A percentile compares a stretch with the other conserved stretches of the same genome.
phyloP scores from a whole-genome alignment of 1,139 yeast species.

The Wickerhamiella infanticola region DNA sequence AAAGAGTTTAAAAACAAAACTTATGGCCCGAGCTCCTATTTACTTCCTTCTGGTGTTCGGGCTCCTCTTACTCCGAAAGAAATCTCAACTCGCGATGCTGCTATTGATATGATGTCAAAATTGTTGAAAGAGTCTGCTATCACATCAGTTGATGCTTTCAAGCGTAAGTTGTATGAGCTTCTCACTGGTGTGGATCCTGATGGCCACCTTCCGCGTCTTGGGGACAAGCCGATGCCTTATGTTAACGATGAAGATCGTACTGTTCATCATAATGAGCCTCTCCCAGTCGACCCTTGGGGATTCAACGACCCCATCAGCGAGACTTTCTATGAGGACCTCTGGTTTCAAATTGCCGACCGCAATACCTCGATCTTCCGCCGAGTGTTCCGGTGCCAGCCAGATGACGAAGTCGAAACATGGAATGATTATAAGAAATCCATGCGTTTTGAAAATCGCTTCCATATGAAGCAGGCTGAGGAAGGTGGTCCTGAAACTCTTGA shows the following conservation, averaged over 20 bases:
- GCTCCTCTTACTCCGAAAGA: not conserved
- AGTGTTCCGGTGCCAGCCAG: constrained; percentile 92
- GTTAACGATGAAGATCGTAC: constrained; percentile 14
- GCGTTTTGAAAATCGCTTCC: constrained; percentile 23
- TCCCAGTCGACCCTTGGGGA: constrained; percentile 67
- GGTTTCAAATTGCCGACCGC: constrained; percentile 72
- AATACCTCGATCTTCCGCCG: constrained; percentile 70
- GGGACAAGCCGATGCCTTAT: constrained; percentile 7
- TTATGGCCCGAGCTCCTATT: not conserved
- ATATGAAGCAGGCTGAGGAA: constrained; percentile 15
- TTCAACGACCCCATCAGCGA: constrained; percentile 76
- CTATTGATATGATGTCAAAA: constrained; percentile 4
- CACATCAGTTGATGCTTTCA: constrained; percentile 9
- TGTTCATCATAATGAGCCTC: constrained; percentile 12
- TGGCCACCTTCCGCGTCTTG: constrained; percentile 9
- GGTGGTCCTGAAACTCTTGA: constrained; percentile 12
- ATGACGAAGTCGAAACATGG: constrained; percentile 79
- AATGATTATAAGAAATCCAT: constrained; percentile 62
- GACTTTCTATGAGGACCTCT: constrained; percentile 70
- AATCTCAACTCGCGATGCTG: not conserved
- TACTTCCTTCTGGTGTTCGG: not conserved
- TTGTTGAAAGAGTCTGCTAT: constrained; percentile 10
- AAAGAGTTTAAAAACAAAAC: constrained; percentile 22
- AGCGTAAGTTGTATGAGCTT: constrained; percentile 10
- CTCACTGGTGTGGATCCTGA: constrained; percentile 10